Conservation (phyloP, 129 eudicot species). For the Escallonia rubra region DNA sequence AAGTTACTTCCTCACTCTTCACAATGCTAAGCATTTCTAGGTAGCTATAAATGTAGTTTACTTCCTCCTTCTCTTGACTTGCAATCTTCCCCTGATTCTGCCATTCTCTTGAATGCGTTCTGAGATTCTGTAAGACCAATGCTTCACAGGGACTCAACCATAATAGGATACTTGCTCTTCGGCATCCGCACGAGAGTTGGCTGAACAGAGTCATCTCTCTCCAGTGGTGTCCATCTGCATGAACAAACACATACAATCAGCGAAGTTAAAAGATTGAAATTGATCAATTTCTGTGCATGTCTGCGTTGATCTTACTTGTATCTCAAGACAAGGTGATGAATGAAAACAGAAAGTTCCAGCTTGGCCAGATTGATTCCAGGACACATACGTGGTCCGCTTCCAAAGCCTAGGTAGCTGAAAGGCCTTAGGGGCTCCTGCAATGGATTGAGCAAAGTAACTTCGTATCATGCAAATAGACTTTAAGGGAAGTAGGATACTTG, state of each 20-base stretch:
- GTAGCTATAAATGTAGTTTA: no score
- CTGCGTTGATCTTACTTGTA: constrained; percentile 46
- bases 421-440: constrained; percentile 68
- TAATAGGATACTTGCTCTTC: constrained; percentile 68
- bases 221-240: constrained; percentile 70
- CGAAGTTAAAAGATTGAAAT: background rate
- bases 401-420: constrained; percentile 74
- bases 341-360: constrained; percentile 62
- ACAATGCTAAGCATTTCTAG: no score
- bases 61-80: no score
- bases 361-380: constrained; percentile 84
- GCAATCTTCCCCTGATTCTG: no score
- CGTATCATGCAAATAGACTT: background rate
- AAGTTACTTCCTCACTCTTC: no score
- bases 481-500: no score
- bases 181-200: constrained; percentile 88
- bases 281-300: no score
- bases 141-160: constrained; percentile 51
- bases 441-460: constrained; percentile 5
- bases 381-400: constrained; percentile 80
- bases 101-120: no score
- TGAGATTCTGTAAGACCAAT: background rate
- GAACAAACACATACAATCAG: background rate
- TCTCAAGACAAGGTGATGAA: constrained; percentile 75
- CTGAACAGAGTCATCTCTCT: constrained; percentile 65